These are phyloP conservation scores for Sporobolomyces phaffii DNA, from an alignment of 768 basidiomycete genomes.

Conservation along the genomic window DNA sequence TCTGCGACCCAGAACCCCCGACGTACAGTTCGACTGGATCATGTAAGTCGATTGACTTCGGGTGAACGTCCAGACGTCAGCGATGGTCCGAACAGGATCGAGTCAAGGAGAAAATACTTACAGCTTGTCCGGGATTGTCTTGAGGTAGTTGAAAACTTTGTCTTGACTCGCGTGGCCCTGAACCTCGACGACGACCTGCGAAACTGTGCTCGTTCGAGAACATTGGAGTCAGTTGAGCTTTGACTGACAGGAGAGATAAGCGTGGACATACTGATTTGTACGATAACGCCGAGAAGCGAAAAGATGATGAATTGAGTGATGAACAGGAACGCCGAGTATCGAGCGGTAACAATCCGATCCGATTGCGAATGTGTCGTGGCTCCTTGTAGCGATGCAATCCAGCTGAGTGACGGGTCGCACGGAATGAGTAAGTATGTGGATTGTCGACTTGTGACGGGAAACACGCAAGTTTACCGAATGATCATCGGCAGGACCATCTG, in stretches of 20 bases:
- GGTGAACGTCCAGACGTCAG: too few relatives aligned
- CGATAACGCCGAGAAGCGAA: constrained; percentile 48
- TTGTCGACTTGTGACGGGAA: too few relatives aligned
- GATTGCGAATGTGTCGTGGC: constrained; percentile 39
- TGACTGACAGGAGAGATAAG: too few relatives aligned
- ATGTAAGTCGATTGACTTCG: constrained; percentile 80
- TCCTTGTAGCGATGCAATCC: constrained; percentile 38
- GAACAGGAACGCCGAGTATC: constrained; percentile 89
- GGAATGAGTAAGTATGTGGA: too few relatives aligned
- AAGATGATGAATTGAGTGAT: constrained; percentile 87
- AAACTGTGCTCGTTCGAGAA: too few relatives aligned
- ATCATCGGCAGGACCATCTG: constrained; percentile 69
- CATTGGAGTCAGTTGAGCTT: too few relatives aligned
- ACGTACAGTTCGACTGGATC: constrained; percentile 70
- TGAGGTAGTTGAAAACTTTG: constrained; percentile 52
- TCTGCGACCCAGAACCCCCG: too few relatives aligned
- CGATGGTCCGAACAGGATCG: background rate
- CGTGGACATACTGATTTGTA: constrained; percentile 24
- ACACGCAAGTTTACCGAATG: too few relatives aligned
- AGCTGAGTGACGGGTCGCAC: constrained; percentile 42
- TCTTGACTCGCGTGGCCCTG: constrained; percentile 47
- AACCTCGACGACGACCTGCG: constrained; percentile 52
- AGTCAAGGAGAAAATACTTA: constrained; percentile 41
- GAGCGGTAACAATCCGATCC: constrained; percentile 83
- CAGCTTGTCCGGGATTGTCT: constrained; percentile 49